Evolutionary conservation across 2,329 filamentous ascomycete species (phyloP).

Genomic region (Pyricularia sp.): DNA sequence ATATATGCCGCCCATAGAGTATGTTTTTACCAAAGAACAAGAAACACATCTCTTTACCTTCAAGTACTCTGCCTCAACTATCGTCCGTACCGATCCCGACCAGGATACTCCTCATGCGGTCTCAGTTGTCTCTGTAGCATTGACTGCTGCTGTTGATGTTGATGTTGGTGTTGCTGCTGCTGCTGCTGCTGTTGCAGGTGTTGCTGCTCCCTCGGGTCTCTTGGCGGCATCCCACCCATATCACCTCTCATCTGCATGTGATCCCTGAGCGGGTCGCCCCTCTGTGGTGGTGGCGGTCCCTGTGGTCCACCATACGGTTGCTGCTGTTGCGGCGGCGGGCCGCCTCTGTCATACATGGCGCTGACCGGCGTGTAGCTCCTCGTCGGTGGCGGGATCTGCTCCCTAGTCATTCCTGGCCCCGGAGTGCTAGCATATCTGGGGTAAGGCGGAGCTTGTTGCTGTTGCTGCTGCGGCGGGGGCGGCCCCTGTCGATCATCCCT

Average conservation of each 20-base stretch:
- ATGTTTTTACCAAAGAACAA: neutral
- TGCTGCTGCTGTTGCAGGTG: conserved; percentile 3
- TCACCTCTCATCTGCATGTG: conserved; percentile 1
- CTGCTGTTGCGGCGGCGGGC: conserved; percentile 9
- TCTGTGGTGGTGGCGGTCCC: conserved; percentile 3
- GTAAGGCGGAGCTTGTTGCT: conserved; percentile 11
- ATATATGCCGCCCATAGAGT: neutral
- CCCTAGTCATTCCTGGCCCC: conserved; percentile 9
- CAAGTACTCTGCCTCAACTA: neutral
- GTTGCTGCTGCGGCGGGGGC: conserved; percentile 10
- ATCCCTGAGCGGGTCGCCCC: neutral
- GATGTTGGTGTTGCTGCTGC: conserved; percentile 6
- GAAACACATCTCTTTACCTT: neutral
- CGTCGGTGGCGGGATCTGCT: conserved; percentile 7
- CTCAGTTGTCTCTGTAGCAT: conserved; percentile 11
- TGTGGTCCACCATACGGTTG: conserved; percentile 7
- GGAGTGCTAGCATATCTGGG: conserved; percentile 14
- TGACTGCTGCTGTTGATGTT: conserved; percentile 8
- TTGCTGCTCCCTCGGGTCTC: conserved; percentile 4
- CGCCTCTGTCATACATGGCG: conserved; percentile 17
- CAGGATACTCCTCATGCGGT: conserved; percentile 15
- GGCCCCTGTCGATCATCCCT: conserved; percentile 2
- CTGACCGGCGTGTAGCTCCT: conserved; percentile 18
- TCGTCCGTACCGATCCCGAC: conserved; percentile 8
- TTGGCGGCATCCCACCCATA: neutral